Evolutionary conservation across 139 green algal genomes (phyloP).

Genomic region (Monoraphidium neglectum): DNA sequence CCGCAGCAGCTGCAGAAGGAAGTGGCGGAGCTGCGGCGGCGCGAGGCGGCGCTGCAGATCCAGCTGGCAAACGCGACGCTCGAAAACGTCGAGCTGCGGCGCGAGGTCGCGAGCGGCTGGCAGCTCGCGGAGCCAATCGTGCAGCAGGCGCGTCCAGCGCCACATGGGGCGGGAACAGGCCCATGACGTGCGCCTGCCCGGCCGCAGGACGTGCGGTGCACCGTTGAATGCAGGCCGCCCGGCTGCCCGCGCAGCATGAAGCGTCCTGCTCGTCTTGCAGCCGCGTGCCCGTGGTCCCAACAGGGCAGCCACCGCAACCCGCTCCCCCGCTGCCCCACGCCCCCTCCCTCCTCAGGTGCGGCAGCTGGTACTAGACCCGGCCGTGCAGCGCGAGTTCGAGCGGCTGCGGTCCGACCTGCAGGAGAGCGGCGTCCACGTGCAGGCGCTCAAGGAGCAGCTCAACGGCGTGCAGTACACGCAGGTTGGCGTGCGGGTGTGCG

Average conservation of each 20-base stretch:
- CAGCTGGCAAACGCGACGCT: constrained; percentile 14
- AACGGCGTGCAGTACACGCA: constrained; percentile 21
- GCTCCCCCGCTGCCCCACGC: background rate
- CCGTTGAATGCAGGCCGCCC: no score
- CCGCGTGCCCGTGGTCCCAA: no score
- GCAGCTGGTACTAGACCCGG: constrained; percentile 31
- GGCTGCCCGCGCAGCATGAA: no score
- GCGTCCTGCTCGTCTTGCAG: no score
- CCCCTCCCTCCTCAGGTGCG: constrained; percentile 14
- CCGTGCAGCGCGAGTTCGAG: constrained; percentile 20
- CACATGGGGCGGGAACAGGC: background rate
- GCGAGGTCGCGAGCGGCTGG: constrained; percentile 22
- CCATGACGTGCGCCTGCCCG: no score
- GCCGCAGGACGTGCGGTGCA: no score
- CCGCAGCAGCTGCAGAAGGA: background rate
- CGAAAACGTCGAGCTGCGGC: constrained; percentile 30
- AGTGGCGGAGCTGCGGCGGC: constrained; percentile 11
- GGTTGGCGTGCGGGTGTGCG: background rate
- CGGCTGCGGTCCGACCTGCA: constrained; percentile 13
- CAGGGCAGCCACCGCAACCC: no score
- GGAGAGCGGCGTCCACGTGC: background rate
- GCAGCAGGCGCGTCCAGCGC: background rate
- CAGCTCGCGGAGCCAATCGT: constrained; percentile 16
- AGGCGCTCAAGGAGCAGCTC: constrained; percentile 23
- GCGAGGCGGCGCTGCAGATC: constrained; percentile 23